A percentile compares a stretch with the other conserved stretches of the same genome.
These are phyloP conservation scores for Dactylellina leptospora DNA, from an alignment of 2,329 filamentous ascomycete species.

Conservation along the genomic window DNA sequence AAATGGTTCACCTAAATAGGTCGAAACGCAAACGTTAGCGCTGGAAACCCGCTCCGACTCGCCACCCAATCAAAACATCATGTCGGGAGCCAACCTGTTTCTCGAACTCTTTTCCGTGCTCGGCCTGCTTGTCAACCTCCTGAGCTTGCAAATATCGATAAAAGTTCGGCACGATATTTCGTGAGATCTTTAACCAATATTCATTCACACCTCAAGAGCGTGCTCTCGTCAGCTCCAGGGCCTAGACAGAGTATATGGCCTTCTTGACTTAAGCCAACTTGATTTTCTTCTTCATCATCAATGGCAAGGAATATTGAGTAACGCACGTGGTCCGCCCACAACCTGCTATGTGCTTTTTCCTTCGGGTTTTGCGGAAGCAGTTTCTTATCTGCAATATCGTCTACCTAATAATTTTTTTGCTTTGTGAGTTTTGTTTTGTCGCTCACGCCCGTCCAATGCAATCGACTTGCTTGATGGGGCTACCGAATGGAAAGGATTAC, in stretches of 20 bases:
- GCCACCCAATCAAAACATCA: slow-evolving; percentile 27
- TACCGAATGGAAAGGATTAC: slow-evolving; percentile 64
- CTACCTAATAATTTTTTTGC: slow-evolving; percentile 66
- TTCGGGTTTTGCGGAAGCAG: slow-evolving; percentile 75
- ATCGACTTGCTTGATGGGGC: neutral
- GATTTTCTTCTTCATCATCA: neutral
- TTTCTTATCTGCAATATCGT: slow-evolving; percentile 72
- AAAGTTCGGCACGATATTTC: slow-evolving; percentile 78
- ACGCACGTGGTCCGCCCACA: slow-evolving; percentile 80
- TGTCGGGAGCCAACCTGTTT: slow-evolving; percentile 68
- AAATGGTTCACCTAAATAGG: slow-evolving; percentile 58
- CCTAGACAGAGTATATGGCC: no score
- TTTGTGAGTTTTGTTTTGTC: neutral
- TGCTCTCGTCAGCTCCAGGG: neutral
- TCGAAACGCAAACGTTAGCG: slow-evolving; percentile 33
- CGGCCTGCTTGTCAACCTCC: slow-evolving; percentile 68
- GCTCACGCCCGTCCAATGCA: neutral
- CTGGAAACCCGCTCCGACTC: slow-evolving; percentile 28
- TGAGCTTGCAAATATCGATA: slow-evolving; percentile 76
- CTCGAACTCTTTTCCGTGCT: slow-evolving; percentile 70
- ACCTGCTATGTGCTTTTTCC: slow-evolving; percentile 74
- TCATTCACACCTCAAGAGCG: slow-evolving; percentile 3
- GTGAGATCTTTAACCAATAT: slow-evolving; percentile 69
- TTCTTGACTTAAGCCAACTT: no score
- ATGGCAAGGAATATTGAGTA: neutral